These are phyloP conservation scores for Penicillium brevicompactum DNA, from an alignment of 2,329 filamentous ascomycete genomes.

Conservation along the genomic window DNA sequence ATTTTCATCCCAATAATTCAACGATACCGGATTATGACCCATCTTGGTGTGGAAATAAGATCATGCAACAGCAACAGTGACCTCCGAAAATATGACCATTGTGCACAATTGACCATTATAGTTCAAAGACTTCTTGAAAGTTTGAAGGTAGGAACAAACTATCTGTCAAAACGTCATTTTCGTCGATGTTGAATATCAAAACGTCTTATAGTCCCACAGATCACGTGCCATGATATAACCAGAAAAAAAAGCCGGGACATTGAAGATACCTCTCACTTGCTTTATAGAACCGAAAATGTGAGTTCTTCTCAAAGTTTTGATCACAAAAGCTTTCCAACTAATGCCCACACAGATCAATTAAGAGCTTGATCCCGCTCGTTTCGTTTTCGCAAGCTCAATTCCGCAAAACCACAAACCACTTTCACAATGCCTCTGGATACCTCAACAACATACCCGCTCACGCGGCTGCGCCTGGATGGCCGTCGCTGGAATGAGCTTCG, in stretches of 20 bases:
- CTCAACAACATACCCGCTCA: constrained; percentile 84
- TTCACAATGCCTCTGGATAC: constrained; percentile 85
- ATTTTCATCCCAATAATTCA: not conserved
- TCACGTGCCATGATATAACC: constrained; percentile 7
- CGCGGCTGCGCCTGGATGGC: constrained; percentile 78
- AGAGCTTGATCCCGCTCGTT: not conserved
- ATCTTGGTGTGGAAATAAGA: too few relatives aligned
- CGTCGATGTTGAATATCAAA: too few relatives aligned
- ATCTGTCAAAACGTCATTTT: too few relatives aligned
- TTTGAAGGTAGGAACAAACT: too few relatives aligned
- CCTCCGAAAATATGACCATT: too few relatives aligned
- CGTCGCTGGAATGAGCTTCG: constrained; percentile 97
- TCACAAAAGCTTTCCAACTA: not conserved
- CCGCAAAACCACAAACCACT: constrained; percentile 21
- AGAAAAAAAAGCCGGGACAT: constrained; percentile 9
- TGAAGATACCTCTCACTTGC: not conserved
- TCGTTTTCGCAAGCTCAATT: not conserved
- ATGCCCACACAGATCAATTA: not conserved
- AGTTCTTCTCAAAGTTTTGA: not conserved
- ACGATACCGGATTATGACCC: too few relatives aligned
- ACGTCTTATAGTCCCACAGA: not conserved
- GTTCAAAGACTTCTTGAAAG: too few relatives aligned
- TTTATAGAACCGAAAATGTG: not conserved
- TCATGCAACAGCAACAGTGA: too few relatives aligned
- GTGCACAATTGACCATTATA: too few relatives aligned